Conservation (phyloP, 2,329 filamentous ascomycete genomes). For the Acrodontium crateriforme region DNA sequence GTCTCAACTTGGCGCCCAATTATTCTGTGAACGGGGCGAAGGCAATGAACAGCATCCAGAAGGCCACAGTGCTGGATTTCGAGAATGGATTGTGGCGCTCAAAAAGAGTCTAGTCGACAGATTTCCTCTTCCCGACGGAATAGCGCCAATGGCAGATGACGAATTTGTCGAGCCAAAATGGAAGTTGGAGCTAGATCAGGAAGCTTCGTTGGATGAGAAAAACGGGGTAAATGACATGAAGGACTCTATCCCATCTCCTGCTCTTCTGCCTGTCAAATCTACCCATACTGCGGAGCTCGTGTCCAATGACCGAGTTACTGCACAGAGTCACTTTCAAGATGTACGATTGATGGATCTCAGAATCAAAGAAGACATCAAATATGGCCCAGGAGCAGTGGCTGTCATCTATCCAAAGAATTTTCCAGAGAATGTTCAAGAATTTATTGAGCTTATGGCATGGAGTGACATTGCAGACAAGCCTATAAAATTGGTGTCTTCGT, state of each 20-base stretch:
- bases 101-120: conserved; percentile 50
- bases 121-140: conserved; percentile 54
- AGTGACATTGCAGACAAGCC: conserved; percentile 53
- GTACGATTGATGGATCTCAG: conserved; percentile 64
- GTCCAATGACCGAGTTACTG: conserved; percentile 61
- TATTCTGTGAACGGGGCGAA: conserved; percentile 67
- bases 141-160: conserved; percentile 59
- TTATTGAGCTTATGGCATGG: conserved; percentile 75
- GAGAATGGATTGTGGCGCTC: conserved; percentile 38
- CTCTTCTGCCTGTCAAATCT: conserved; percentile 44
- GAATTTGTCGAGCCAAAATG: conserved; percentile 65
- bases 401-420: conserved; percentile 83
- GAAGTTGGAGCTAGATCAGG: conserved; percentile 32
- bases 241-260: conserved; percentile 6
- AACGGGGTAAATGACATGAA: not conserved
- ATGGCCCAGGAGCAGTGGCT: conserved; percentile 63
- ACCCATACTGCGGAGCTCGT: conserved; percentile 45
- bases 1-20: conserved; percentile 64
- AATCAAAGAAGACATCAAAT: conserved; percentile 30
- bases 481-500: conserved; percentile 39
- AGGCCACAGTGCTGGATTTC: conserved; percentile 44
- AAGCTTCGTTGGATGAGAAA: not conserved
- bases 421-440: conserved; percentile 58
- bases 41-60: conserved; percentile 89
- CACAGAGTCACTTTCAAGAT: conserved; percentile 76